A percentile compares a stretch with the other conserved stretches of the same genome.
Evolutionary conservation across 352 stramenopile genomes (phyloP).

Genomic region (Phytophthora niederhauseri): DNA sequence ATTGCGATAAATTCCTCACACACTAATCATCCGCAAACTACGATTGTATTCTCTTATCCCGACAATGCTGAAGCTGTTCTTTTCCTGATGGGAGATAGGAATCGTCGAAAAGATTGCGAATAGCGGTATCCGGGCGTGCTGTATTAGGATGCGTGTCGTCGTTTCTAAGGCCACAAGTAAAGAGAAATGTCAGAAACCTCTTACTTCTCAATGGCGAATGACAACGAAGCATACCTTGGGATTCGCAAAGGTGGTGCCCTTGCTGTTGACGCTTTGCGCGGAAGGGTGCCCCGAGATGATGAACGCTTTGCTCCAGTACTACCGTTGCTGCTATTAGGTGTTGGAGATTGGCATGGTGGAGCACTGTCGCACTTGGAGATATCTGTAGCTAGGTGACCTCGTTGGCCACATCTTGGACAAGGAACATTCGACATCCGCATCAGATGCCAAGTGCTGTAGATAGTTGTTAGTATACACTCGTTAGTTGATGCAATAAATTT

Average conservation of each 20-base stretch:
- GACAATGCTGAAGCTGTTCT: constrained; percentile 59
- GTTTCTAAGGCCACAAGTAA: not conserved
- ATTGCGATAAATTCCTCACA: not conserved
- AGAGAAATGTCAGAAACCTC: not conserved
- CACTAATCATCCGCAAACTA: not conserved
- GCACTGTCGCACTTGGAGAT: constrained; percentile 47
- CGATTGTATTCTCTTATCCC: constrained; percentile 12
- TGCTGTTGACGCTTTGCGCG: constrained; percentile 26
- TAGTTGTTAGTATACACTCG: not conserved
- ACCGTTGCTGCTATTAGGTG: constrained; percentile 15
- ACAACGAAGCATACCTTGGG: not conserved
- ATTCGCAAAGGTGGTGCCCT: constrained; percentile 1
- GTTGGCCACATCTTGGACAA: constrained; percentile 61
- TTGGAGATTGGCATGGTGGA: constrained; percentile 26
- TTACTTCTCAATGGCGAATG: not conserved
- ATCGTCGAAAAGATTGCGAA: constrained; percentile 68
- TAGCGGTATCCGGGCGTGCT: constrained; percentile 23
- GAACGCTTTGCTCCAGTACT: constrained; percentile 6
- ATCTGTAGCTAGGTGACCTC: constrained; percentile 60
- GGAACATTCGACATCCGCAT: constrained; percentile 78
- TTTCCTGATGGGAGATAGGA: constrained; percentile 57
- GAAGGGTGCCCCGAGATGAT: constrained; percentile 6
- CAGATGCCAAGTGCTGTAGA: constrained; percentile 66
- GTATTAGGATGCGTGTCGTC: constrained; percentile 16
- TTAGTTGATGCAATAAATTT: not conserved